Percentiles rank a stretch among this genome's conserved stretches.
Evolutionary conservation across 2,329 filamentous ascomycete species (phyloP).

Genomic region (Acephala macrosclerotiorum): DNA sequence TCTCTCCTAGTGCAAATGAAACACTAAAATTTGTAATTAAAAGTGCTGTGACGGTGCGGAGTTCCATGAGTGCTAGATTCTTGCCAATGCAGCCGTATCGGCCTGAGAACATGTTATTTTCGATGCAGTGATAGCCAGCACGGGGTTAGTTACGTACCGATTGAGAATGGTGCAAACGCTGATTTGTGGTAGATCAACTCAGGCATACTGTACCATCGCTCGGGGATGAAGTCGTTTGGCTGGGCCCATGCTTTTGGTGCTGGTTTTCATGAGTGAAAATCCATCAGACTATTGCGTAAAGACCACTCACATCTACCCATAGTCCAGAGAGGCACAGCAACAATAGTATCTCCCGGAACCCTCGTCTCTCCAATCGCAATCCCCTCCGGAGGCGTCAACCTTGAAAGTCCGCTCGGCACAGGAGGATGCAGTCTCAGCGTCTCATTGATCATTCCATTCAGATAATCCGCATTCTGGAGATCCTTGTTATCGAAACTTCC

Average conservation of each 20-base stretch:
- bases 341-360: constrained; percentile 19
- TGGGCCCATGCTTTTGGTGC: constrained; percentile 13
- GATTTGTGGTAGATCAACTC: constrained; percentile 35
- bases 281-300: not conserved
- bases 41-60: constrained; percentile 27
- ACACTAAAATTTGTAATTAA: constrained; percentile 32
- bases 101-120: constrained; percentile 10
- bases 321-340: constrained; percentile 18
- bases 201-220: constrained; percentile 35
- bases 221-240: constrained; percentile 33
- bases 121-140: too few species aligned
- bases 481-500: constrained; percentile 3
- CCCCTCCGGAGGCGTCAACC: constrained; percentile 48
- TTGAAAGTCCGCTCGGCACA: constrained; percentile 44
- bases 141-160: constrained; percentile 30
- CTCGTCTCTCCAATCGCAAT: constrained; percentile 31
- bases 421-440: constrained; percentile 47
- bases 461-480: constrained; percentile 32
- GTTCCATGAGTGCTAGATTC: constrained; percentile 34
- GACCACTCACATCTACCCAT: constrained; percentile 32
- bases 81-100: constrained; percentile 33
- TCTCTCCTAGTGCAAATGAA: constrained; percentile 30
- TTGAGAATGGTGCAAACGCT: constrained; percentile 41
- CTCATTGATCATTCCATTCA: constrained; percentile 50
- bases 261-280: not conserved